Conservation (phyloP, 1,284 basidiomycete genomes). For the Veloboletus limbatus region DNA sequence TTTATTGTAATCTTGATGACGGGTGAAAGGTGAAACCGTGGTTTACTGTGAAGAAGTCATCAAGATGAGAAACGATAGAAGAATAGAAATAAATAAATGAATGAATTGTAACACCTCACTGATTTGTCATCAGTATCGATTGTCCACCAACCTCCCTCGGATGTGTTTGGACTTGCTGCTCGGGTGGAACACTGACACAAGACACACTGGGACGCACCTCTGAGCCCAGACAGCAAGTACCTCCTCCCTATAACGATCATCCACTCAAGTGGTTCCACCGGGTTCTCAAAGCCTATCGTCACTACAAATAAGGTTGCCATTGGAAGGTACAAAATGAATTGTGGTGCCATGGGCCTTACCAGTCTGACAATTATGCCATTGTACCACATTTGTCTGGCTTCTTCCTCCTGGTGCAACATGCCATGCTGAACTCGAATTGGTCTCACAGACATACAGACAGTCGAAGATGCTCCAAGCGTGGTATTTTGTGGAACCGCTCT, state of each 20-base stretch:
- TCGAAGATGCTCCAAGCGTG: constrained; percentile 34
- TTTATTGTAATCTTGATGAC: no score
- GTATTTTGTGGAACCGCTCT: constrained; percentile 44
- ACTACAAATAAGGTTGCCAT: constrained; percentile 41
- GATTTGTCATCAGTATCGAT: constrained; percentile 23
- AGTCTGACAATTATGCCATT: constrained; percentile 43
- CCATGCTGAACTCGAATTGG: constrained; percentile 1
- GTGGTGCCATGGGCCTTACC: constrained; percentile 48
- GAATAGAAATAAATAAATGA: no score
- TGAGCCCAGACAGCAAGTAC: constrained; percentile 45
- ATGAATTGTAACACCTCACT: no score
- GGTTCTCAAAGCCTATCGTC: constrained; percentile 45
- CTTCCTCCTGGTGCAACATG: not conserved
- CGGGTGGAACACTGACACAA: constrained; percentile 35
- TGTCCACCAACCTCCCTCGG: constrained; percentile 23
- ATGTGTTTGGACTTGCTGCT: constrained; percentile 16
- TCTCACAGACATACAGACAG: constrained; percentile 18
- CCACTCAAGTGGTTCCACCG: constrained; percentile 59
- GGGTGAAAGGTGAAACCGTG: no score
- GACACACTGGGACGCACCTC: constrained; percentile 33
- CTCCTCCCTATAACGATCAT: constrained; percentile 49
- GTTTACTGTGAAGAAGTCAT: no score
- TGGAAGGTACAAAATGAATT: constrained; percentile 39
- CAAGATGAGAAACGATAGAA: no score
- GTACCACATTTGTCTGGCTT: constrained; percentile 37